phyloP scores from a whole-genome alignment of 2,329 filamentous ascomycete species.

The Aspergillus brasiliensis region DNA sequence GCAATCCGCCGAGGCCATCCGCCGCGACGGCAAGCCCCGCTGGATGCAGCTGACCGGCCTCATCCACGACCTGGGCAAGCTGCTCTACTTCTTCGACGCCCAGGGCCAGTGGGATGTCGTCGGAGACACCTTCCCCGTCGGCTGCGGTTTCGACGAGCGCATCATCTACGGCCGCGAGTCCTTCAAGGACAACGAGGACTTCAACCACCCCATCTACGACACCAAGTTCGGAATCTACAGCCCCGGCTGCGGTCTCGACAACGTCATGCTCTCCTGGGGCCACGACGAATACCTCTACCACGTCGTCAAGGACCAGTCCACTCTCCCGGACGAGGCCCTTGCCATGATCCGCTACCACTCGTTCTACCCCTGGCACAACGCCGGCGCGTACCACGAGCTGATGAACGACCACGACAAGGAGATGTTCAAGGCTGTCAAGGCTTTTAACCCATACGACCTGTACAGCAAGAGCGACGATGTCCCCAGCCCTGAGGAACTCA shows the following conservation, averaged over 20 bases:
- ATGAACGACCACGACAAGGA: conserved; percentile 80
- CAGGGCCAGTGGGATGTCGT: conserved; percentile 92
- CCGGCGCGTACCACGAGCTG: conserved; percentile 76
- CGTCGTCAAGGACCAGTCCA: conserved; percentile 79
- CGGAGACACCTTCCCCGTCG: conserved; percentile 58
- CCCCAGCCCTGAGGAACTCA: conserved; percentile 74
- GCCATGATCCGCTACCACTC: conserved; percentile 94
- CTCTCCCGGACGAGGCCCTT: conserved; percentile 75
- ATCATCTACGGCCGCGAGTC: conserved; percentile 78
- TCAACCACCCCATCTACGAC: conserved; percentile 68
- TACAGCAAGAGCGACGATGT: conserved; percentile 89
- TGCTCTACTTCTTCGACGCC: conserved; percentile 64
- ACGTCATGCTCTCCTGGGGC: conserved; percentile 88
- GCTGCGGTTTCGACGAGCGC: conserved; percentile 59
- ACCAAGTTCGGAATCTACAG: conserved; percentile 79
- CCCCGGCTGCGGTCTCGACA: conserved; percentile 78
- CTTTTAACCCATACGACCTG: conserved; percentile 88
- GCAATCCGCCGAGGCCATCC: conserved; percentile 86
- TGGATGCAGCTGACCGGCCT: conserved; percentile 53
- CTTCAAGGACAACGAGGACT: conserved; percentile 77
- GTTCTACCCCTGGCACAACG: conserved; percentile 89
- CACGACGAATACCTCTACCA: conserved; percentile 64
- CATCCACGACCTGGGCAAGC: conserved; percentile 51
- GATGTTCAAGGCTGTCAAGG: conserved; percentile 78
- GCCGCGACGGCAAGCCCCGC: conserved; percentile 64